Percentiles rank a stretch among this genome's conserved stretches.
These are phyloP conservation scores for Cercospora beticola DNA, from an alignment of 2,329 filamentous ascomycete species.

Conservation along the genomic window DNA sequence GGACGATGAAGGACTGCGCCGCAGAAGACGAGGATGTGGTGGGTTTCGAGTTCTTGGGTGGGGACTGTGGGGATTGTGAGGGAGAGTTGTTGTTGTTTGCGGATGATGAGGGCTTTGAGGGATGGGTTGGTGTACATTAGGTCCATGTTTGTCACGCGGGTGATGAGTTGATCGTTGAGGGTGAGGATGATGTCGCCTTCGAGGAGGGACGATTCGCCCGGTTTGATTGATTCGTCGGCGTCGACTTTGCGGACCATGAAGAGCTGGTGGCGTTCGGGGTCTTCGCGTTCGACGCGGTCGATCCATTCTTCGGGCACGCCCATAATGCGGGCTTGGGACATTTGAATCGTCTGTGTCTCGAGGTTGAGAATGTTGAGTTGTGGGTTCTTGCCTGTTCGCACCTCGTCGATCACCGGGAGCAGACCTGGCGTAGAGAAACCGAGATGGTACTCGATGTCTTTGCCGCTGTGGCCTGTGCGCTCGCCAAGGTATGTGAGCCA, in stretches of 20 bases:
- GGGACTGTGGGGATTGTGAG: conserved; percentile 81
- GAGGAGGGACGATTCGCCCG: conserved; percentile 50
- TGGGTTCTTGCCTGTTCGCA: conserved; percentile 75
- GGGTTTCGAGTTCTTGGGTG: conserved; percentile 87
- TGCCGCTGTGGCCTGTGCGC: conserved; percentile 71
- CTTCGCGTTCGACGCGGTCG: conserved; percentile 79
- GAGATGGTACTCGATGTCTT: conserved; percentile 95
- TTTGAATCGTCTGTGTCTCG: conserved; percentile 91
- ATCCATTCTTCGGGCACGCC: conserved; percentile 97
- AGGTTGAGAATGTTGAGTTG: conserved; percentile 88
- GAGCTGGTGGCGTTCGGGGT: conserved; percentile 89
- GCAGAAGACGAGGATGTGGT: conserved; percentile 90
- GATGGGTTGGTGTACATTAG: conserved; percentile 89
- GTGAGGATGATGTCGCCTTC: conserved; percentile 93
- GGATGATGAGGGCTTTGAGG: conserved; percentile 81
- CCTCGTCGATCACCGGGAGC: conserved; percentile 81
- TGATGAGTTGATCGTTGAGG: conserved; percentile 88
- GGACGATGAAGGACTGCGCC: conserved; percentile 90
- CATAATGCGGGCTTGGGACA: conserved; percentile 97
- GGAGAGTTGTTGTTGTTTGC: conserved; percentile 75
- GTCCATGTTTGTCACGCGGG: conserved; percentile 87
- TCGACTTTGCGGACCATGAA: conserved; percentile 97
- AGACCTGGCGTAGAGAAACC: conserved; percentile 86
- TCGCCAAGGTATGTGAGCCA: conserved; percentile 98
- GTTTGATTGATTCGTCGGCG: conserved; percentile 52